Percentiles rank a stretch among this genome's conserved stretches.
phyloP scores from a whole-genome alignment of 108 stramenopile genomes.

The Aurantiochytrium sp. region DNA sequence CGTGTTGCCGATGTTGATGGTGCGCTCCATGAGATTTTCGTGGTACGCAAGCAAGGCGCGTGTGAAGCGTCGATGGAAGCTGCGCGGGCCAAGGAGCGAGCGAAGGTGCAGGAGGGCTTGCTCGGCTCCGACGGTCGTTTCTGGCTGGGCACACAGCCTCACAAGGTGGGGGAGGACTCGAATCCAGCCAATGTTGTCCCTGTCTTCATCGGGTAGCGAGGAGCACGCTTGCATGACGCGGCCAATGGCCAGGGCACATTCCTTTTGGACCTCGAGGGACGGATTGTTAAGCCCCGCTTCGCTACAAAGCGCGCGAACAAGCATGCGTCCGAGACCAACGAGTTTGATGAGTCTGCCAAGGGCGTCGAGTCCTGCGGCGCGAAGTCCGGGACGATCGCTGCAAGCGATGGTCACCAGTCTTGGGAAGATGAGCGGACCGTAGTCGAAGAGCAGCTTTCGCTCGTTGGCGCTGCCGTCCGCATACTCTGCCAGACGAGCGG shows the following conservation, averaged over 20 bases:
- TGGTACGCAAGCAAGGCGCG: neutral
- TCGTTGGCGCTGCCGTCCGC: neutral
- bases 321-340: neutral
- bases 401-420: neutral
- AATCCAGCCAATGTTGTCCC: neutral
- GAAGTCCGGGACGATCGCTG: neutral
- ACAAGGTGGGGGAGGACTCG: neutral
- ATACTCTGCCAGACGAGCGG: neutral
- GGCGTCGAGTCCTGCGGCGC: neutral
- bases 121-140: neutral
- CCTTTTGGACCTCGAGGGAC: neutral
- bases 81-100: neutral
- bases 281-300: neutral
- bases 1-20: neutral
- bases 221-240: neutral
- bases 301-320: neutral
- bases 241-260: neutral
- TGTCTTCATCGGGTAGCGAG: neutral
- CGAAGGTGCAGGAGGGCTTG: neutral
- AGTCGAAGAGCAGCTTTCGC: neutral
- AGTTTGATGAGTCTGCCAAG: neutral
- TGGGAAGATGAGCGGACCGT: conserved; percentile 2
- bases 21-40: neutral
- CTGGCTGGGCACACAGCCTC: neutral
- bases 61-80: neutral